phyloP scores from a whole-genome alignment of 495 filamentous ascomycete genomes.

The Trichoderma gamsii region DNA sequence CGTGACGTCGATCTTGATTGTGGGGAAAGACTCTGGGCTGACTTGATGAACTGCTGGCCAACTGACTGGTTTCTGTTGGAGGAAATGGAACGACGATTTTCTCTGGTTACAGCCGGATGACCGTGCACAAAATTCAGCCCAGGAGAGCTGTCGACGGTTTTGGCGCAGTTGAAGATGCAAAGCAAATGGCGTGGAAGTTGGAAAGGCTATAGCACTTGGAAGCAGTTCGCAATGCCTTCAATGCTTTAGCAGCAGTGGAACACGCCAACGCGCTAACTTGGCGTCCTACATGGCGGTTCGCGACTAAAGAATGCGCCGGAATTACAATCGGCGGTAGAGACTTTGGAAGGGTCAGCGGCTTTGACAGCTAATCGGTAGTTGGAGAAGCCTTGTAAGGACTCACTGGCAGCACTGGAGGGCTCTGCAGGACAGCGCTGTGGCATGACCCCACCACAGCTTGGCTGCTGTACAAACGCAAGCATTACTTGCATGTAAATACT shows the following conservation, averaged over 20 bases:
- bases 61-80: not conserved
- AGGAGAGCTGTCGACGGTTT: not conserved
- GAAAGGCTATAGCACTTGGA: not conserved
- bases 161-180: not conserved
- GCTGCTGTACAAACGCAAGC: not conserved
- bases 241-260: not conserved
- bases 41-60: not conserved
- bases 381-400: not conserved
- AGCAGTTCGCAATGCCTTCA: not conserved
- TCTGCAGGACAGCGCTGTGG: not conserved
- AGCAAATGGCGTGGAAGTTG: not conserved
- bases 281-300: not conserved
- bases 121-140: not conserved
- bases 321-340: not conserved
- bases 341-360: not conserved
- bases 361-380: not conserved
- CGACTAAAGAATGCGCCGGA: not conserved
- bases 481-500: not conserved
- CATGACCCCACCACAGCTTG: not conserved
- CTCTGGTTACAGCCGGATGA: not conserved
- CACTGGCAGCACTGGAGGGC: not conserved
- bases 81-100: not conserved
- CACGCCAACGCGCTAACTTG: constrained; percentile 1
- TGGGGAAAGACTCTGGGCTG: not conserved
- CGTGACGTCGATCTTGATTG: not conserved